phyloP scores from a whole-genome alignment of 345 rosid species.

The Rhodamnia rubescens region DNA sequence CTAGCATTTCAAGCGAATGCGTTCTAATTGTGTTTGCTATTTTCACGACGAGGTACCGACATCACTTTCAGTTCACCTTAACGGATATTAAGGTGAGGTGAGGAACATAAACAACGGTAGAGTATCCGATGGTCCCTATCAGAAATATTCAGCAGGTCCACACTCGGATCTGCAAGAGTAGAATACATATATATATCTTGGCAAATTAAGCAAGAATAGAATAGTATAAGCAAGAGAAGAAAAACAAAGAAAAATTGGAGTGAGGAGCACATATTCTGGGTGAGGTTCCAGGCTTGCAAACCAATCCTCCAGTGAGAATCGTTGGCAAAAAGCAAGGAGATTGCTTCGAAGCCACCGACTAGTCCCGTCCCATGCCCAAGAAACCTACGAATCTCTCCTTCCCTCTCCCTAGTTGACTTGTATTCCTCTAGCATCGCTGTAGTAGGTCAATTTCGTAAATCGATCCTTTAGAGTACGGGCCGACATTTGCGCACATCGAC shows the following conservation, averaged over 20 bases:
- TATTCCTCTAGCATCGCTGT: not conserved
- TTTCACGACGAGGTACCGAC: not conserved
- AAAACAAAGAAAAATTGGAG: not conserved
- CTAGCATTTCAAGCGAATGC: not conserved
- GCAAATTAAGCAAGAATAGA: not conserved
- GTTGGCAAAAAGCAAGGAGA: slow-evolving; percentile 32
- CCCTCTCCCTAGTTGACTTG: not conserved
- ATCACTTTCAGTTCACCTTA: not conserved
- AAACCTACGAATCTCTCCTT: slow-evolving; percentile 16
- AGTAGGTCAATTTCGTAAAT: not conserved
- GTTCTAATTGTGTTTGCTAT: not conserved
- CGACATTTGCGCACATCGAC: not conserved
- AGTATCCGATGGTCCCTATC: not conserved
- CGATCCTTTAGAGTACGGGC: too few species aligned
- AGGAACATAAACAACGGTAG: too few species aligned
- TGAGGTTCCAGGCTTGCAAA: slow-evolving; percentile 49
- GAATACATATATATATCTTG: not conserved
- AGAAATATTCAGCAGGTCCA: not conserved
- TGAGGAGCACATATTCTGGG: not conserved
- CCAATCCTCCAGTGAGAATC: slow-evolving; percentile 36
- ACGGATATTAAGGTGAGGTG: too few species aligned
- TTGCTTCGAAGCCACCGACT: slow-evolving; percentile 66
- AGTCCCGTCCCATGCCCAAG: not conserved
- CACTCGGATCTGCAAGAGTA: not conserved
- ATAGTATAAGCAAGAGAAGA: not conserved